Base-by-base conservation (phyloP, 768 basidiomycete species). In the Mycena indigotica region DNA sequence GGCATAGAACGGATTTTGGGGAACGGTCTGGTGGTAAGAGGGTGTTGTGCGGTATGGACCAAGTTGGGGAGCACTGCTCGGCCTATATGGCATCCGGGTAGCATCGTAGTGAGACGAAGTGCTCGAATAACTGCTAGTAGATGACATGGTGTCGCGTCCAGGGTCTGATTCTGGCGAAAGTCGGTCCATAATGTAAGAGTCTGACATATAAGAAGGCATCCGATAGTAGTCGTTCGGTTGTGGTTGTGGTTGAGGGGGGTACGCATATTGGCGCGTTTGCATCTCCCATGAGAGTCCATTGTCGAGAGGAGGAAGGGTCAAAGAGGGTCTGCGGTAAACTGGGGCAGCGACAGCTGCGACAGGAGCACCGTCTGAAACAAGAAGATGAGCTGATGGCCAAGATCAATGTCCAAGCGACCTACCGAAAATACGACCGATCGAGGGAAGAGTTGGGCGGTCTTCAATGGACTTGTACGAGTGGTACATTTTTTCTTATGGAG, bases 361-460 rank as follows among this genome's bases (percentile, higher is more conserved):
- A 8, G 41, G 5, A 23, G 8, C 41, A 44, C 21, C 61, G 46
- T 46, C 55, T 39, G n/a, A 53, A 50, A 17, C n/a, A 25, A 21
- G 13, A 41, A 39, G 41, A 17, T 26, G 21, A 58, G 38, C 17
- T 8, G 3, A n/a, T 23, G 5, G 19, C 10, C 21, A 3, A 32
- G 4, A 24, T 44, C 6, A 44, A 44, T 10, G 35, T 10, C 35
- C 17, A 16, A 23, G 23, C 39, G 15, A 58, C 58, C 19, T 13
- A 65, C 64, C 66, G 16, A 67, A 65, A 17, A 67, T 67, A 16
- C 66, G 62, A 57, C 65, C 63, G 51, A 67, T 67, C 19, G 66
- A 67, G 16, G 66, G 66, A 23, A 67, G 61, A 17, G 65, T 64
- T 6, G 66, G 66, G 28, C 63, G 56, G 29, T 62, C 58, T 45